phyloP scores from a whole-genome alignment of 2,329 filamentous ascomycete species.

The Penicillium thymicola region DNA sequence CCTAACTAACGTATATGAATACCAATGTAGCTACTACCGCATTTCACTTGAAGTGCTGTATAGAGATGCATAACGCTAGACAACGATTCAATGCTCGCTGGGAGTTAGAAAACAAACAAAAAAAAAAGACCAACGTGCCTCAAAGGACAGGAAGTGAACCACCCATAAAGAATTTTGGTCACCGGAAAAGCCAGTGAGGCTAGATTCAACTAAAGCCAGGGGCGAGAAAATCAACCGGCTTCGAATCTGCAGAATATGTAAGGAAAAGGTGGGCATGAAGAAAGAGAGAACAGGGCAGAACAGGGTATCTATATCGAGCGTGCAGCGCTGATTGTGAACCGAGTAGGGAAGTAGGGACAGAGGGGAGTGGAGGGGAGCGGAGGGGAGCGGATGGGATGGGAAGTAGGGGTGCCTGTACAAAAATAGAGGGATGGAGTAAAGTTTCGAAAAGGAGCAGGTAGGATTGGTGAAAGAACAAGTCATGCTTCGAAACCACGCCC shows the following conservation, averaged over 20 bases:
- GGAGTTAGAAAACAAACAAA: slow-evolving; percentile 1
- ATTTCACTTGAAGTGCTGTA: slow-evolving; percentile 7
- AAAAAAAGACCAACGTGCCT: slow-evolving; percentile 3
- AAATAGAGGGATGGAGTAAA: not conserved
- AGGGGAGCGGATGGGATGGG: not conserved
- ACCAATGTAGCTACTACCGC: slow-evolving; percentile 3
- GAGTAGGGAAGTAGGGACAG: not conserved
- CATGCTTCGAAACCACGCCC: not conserved
- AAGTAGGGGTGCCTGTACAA: slow-evolving; percentile 7
- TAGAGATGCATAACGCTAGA: slow-evolving; percentile 18
- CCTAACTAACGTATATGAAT: not conserved
- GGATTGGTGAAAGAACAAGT: not conserved
- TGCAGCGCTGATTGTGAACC: slow-evolving; percentile 28
- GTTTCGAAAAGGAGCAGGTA: not conserved
- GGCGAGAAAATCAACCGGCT: slow-evolving; percentile 25
- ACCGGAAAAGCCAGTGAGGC: slow-evolving; percentile 1
- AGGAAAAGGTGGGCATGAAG: slow-evolving; percentile 13
- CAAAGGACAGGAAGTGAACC: slow-evolving; percentile 9
- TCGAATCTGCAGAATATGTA: slow-evolving; percentile 34
- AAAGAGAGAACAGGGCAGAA: slow-evolving; percentile 15
- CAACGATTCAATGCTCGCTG: slow-evolving; percentile 19
- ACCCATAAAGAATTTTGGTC: slow-evolving; percentile 11
- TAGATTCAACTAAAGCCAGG: not conserved
- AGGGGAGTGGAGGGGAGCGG: no score
- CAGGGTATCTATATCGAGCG: slow-evolving; percentile 34